Percentiles rank a stretch among this genome's conserved stretches.
phyloP scores from a whole-genome alignment of 2,329 filamentous ascomycete species.

The Huntiella savannae region DNA sequence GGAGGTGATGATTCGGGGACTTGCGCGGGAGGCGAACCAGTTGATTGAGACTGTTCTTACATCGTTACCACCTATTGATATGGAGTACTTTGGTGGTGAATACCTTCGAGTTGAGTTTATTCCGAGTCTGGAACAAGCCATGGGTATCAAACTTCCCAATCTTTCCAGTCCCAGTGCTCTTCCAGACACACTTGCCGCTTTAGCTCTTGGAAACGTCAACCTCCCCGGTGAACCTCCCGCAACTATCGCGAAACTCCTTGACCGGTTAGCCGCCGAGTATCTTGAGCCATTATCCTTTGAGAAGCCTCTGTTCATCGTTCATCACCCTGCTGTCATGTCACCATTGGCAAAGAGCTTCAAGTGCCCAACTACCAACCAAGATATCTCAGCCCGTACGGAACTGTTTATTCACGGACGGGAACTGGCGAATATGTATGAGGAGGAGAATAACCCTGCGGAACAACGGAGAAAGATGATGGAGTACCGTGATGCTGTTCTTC shows the following conservation, averaged over 20 bases:
- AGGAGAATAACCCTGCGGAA: slow-evolving; percentile 81
- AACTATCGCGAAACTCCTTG: slow-evolving; percentile 52
- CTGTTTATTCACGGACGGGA: slow-evolving; percentile 67
- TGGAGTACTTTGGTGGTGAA: slow-evolving; percentile 28
- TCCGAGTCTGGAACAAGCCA: slow-evolving; percentile 50
- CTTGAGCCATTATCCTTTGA: slow-evolving; percentile 56
- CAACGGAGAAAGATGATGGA: slow-evolving; percentile 66
- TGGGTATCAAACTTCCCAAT: slow-evolving; percentile 47
- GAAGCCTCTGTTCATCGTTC: slow-evolving; percentile 62
- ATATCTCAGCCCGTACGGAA: slow-evolving; percentile 65
- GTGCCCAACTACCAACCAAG: slow-evolving; percentile 48
- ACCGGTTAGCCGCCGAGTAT: slow-evolving; percentile 56
- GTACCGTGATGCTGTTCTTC: slow-evolving; percentile 21
- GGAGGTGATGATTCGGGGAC: slow-evolving; percentile 44
- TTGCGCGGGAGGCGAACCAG: slow-evolving; percentile 32
- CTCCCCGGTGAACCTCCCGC: slow-evolving; percentile 44
- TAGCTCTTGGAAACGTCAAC: slow-evolving; percentile 39
- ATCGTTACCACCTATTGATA: slow-evolving; percentile 28
- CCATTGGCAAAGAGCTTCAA: slow-evolving; percentile 76
- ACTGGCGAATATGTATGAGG: slow-evolving; percentile 92
- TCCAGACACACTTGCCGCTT: slow-evolving; percentile 31
- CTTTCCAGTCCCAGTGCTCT: slow-evolving; percentile 37
- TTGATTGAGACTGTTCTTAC: slow-evolving; percentile 27
- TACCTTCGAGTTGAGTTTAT: slow-evolving; percentile 66
- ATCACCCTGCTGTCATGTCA: slow-evolving; percentile 80